Conservation (phyloP, 1,284 basidiomycete species). For the Mycosarcoma mackinlayi region DNA sequence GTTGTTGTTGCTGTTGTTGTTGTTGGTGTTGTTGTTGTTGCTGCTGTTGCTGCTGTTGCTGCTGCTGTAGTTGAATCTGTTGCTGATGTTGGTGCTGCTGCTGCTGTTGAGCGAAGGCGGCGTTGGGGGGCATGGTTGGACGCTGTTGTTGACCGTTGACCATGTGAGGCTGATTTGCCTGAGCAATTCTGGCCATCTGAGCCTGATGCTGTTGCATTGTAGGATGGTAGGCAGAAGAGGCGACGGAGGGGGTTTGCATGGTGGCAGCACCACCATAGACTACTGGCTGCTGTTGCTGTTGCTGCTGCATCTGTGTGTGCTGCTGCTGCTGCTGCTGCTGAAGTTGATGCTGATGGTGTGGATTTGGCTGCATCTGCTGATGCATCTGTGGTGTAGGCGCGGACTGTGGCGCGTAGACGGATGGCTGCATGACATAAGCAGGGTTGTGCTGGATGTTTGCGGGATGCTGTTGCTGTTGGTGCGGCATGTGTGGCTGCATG, state of each 20-base stretch:
- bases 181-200: constrained; percentile 41
- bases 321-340: constrained; percentile 12
- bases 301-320: constrained; percentile 24
- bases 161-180: constrained; percentile 30
- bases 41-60: constrained; percentile 25
- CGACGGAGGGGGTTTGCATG: constrained; percentile 15
- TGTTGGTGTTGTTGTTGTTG: constrained; percentile 11
- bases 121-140: constrained; percentile 22
- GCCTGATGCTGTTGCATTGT: constrained; percentile 50
- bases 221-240: constrained; percentile 42
- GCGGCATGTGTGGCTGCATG: constrained; percentile 33
- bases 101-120: constrained; percentile 29
- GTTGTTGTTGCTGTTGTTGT: constrained; percentile 8
- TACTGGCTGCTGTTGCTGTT: constrained; percentile 25
- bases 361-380: constrained; percentile 20
- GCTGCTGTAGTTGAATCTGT: constrained; percentile 22
- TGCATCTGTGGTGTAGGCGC: constrained; percentile 22
- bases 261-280: constrained; percentile 17
- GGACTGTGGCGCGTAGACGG: constrained; percentile 30
- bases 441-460: constrained; percentile 9
- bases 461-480: constrained; percentile 35
- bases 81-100: constrained; percentile 27
- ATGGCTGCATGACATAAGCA: constrained; percentile 25
- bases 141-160: constrained; percentile 38
- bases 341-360: constrained; percentile 23